Conservation (phyloP, 352 stramenopile genomes). For the Aphanomyces astaci region DNA sequence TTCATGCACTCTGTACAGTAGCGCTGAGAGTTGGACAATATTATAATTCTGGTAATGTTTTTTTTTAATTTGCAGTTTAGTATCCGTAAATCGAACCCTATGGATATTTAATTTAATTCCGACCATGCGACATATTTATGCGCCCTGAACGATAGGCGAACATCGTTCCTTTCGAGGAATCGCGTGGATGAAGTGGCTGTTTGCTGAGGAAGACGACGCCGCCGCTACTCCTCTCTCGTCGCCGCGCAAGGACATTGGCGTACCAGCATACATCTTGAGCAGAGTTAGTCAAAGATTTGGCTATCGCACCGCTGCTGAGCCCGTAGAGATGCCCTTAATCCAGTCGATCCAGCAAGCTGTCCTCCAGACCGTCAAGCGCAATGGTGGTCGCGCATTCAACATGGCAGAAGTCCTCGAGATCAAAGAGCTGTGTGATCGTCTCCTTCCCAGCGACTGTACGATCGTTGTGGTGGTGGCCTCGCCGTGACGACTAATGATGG, state of each 20-base stretch:
- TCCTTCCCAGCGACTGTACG: slow-evolving; percentile 59
- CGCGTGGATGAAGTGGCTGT: neutral
- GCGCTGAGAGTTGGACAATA: too few species aligned
- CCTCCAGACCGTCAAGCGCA: slow-evolving; percentile 1
- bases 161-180: too few species aligned
- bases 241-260: neutral
- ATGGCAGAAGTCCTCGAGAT: slow-evolving; percentile 53
- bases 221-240: neutral
- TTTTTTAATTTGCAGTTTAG: too few species aligned
- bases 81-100: too few species aligned
- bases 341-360: slow-evolving; percentile 15
- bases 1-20: too few species aligned
- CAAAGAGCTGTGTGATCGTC: slow-evolving; percentile 56
- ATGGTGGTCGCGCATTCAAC: slow-evolving; percentile 4
- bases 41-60: too few species aligned
- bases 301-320: neutral
- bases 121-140: neutral
- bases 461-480: neutral
- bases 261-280: neutral
- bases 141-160: neutral
- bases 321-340: slow-evolving; percentile 17
- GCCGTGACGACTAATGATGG: neutral
- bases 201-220: neutral
- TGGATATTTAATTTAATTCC: neutral
- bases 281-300: neutral